Evolutionary conservation across 345 rosid genomes (phyloP), one percentile per base, ranked within the genome.

Genomic region (Dipteronia sinensis): DNA sequence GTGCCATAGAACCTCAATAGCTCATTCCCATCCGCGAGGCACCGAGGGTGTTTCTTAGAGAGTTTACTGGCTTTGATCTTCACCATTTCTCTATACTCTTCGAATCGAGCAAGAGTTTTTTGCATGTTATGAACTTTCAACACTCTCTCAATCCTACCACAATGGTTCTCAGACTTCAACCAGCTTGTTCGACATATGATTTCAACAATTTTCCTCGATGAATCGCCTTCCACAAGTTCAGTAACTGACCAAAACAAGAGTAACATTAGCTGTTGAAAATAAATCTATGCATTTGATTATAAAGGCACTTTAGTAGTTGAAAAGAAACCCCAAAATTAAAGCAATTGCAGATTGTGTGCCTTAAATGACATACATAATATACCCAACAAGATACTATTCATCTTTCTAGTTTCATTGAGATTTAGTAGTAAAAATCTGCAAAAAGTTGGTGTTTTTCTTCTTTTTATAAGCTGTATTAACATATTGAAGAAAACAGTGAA

Each of bases 201-300:
- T 80, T 96, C 99, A 29, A 96, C 99, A n/a, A 96, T 96, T 78
- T 96, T 94, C 78, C 99, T 91, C 0, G 99, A 96, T 16, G 99
- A 96, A 74, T 94, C 99, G 0, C 99, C 99, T 85, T 96, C 99
- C 70, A 90, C 89, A 0, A 96, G 97, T 79, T 96, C 99, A n/a
- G 99, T 91, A 53, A 96, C 99, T 94, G 92, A 46, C 70, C 61
- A 49, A 51, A 6, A 44, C 34, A 59, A 72, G 44, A 76, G 44
- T 42, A n/a, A 16, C 44, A 34, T 83, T 46, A 79, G 79, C 44
- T 20, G 13, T 67, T 65, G 67, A 68, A 70, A 51, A 65, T 56
- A 63, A 76, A 70, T 65, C 61, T 13, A 59, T 51, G 7, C 23
- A 67, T 19, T 7, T 16, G 22, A 65, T 2, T 20, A 25, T 4